Conservation (phyloP, 805 yeast species). For the Suhomyces sp. region DNA sequence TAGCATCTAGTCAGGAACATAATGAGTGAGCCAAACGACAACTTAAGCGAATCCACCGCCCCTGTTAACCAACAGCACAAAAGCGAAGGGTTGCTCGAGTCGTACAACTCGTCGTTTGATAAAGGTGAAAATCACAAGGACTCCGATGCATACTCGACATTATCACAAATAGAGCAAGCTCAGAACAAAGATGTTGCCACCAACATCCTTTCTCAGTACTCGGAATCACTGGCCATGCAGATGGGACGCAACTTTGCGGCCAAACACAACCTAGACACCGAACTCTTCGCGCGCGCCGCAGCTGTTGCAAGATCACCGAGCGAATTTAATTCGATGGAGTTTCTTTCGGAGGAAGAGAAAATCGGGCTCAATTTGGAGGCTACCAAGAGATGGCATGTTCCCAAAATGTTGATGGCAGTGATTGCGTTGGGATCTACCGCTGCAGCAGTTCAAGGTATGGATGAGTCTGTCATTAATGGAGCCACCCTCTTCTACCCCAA, state of each 20-base stretch:
- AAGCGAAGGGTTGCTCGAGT: slow-evolving; percentile 13
- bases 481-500: slow-evolving; percentile 60
- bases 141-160: slow-evolving; percentile 17
- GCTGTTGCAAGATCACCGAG: slow-evolving; percentile 55
- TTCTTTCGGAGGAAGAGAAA: slow-evolving; percentile 44
- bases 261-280: slow-evolving; percentile 53
- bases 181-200: slow-evolving; percentile 21
- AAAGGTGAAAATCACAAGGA: slow-evolving; percentile 10
- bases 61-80: neutral
- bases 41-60: neutral
- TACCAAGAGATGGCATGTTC: slow-evolving; percentile 41
- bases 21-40: neutral
- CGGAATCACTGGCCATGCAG: slow-evolving; percentile 60
- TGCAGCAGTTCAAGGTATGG: slow-evolving; percentile 75
- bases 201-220: slow-evolving; percentile 54
- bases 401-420: slow-evolving; percentile 49
- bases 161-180: slow-evolving; percentile 17
- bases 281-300: slow-evolving; percentile 60
- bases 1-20: neutral
- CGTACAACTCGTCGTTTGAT: slow-evolving; percentile 10
- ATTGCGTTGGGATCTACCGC: slow-evolving; percentile 63
- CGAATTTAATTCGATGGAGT: slow-evolving; percentile 56
- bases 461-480: slow-evolving; percentile 68
- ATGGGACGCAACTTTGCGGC: slow-evolving; percentile 69
- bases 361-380: slow-evolving; percentile 48